A percentile compares a stretch with the other conserved stretches of the same genome.
phyloP scores from a whole-genome alignment of 345 rosid genomes.

The Sonneratia alba region DNA sequence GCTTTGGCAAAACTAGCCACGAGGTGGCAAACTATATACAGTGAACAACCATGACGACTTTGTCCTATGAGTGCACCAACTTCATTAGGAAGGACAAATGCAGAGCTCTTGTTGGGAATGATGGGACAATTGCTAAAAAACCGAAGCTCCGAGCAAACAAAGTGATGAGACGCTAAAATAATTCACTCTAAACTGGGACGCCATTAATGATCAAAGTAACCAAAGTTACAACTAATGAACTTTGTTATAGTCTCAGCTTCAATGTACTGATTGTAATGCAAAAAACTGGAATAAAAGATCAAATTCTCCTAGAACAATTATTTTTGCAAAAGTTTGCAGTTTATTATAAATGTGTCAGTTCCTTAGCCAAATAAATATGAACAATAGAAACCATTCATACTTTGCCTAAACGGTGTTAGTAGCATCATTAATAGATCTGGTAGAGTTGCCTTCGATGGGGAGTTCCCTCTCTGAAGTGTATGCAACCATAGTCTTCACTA shows the following conservation, averaged over 20 bases:
- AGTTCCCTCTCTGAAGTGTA: slow-evolving; percentile 12
- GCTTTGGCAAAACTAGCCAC: slow-evolving; percentile 27
- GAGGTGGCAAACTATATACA: slow-evolving; percentile 79
- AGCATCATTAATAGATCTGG: slow-evolving; percentile 14
- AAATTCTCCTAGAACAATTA: neutral
- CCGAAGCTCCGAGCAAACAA: neutral
- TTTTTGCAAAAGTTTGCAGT: neutral
- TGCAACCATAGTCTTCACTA: slow-evolving; percentile 47
- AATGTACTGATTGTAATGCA: neutral
- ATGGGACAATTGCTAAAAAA: neutral
- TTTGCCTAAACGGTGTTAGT: neutral
- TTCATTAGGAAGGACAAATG: slow-evolving; percentile 45
- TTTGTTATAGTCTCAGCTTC: neutral
- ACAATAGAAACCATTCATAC: neutral
- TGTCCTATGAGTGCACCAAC: slow-evolving; percentile 37
- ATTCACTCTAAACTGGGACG: neutral
- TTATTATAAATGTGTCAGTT: neutral
- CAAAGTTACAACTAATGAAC: neutral
- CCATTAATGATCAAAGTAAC: neutral
- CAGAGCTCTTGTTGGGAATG: slow-evolving; percentile 13
- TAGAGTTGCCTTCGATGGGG: slow-evolving; percentile 21
- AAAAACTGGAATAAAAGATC: neutral
- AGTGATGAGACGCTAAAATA: neutral
- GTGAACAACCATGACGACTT: slow-evolving; percentile 27
- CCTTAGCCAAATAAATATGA: neutral